Conservation (phyloP, 2,329 filamentous ascomycete genomes). For the Fusarium sp. region DNA sequence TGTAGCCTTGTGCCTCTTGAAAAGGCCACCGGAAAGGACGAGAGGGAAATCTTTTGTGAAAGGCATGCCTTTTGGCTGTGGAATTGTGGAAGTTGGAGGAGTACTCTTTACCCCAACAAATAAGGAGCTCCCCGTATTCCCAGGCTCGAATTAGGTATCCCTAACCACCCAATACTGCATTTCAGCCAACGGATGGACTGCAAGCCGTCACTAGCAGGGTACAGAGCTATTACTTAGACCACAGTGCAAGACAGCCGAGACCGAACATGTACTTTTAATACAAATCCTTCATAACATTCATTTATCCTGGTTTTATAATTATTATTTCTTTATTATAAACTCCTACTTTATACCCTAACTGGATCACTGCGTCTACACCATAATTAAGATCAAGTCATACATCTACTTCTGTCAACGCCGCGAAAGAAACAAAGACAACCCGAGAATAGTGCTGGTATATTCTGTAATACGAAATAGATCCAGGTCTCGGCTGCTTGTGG, state of each 20-base stretch:
- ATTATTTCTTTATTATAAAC: slow-evolving; percentile 1
- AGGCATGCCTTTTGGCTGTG: slow-evolving; percentile 5
- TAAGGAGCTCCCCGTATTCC: slow-evolving; percentile 3
- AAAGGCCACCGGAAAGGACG: not conserved
- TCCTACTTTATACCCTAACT: slow-evolving; percentile 4
- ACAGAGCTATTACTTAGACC: slow-evolving; percentile 6
- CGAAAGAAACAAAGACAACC: slow-evolving; percentile 1
- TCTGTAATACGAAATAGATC: not conserved
- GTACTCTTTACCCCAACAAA: slow-evolving; percentile 5
- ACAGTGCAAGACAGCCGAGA: slow-evolving; percentile 5
- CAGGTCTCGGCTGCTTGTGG: not conserved
- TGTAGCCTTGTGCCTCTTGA: not conserved
- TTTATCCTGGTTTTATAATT: not conserved
- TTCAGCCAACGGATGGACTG: slow-evolving; percentile 1
- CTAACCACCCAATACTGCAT: slow-evolving; percentile 9
- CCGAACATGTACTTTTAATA: not conserved
- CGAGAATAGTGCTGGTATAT: slow-evolving; percentile 1
- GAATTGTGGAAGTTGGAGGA: slow-evolving; percentile 7
- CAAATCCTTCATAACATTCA: slow-evolving; percentile 1
- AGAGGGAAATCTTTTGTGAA: slow-evolving; percentile 4
- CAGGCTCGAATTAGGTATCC: slow-evolving; percentile 2
- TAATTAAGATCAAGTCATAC: slow-evolving; percentile 3
- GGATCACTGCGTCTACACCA: not conserved
- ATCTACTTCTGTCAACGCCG: slow-evolving; percentile 5
- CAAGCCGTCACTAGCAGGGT: slow-evolving; percentile 5